Evolutionary conservation across 106 monocot genomes (phyloP), one percentile per base, ranked within the genome.

Genomic region (Acanthochlamys bracteata): DNA sequence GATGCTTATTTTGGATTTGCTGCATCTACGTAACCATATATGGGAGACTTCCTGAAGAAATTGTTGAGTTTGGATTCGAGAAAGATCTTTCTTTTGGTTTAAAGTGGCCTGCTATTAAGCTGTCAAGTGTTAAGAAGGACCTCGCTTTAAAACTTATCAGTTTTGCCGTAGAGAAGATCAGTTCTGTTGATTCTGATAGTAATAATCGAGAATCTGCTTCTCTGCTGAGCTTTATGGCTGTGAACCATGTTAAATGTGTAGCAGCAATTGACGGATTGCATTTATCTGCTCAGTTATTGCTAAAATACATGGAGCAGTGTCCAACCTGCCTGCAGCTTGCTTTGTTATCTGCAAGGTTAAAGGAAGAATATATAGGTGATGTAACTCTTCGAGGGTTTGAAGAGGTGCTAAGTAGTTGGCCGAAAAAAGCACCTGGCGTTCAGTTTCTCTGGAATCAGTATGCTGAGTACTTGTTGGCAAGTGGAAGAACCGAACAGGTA

Each of bases 401-500:
- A 74, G 67, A 59, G 57, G 71, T 65, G 17, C 57, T 96, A 40
- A 26, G n/a, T 55, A 56, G 65, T 65, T 90, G 91, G 91, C 85
- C 84, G 19, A 80, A 74, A 20, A 72, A 71, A 64, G 47, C 57
- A 16, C 55, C 69, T 66, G 91, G 91, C 15, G 24, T 76, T 76
- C 96, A 91, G 39, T 73, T 82, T 70, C 65, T 96, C 24, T 96
- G 90, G 96, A 91, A 96, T 66, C 96, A 88, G 67, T 85, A 80
- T 73, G 71, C 56, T 22, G 75, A 80, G 55, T 72, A 73, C 67
- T 60, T 68, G 65, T 65, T 96, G 45, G 64, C 68, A 17, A 60
- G 63, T 51, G 45, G 75, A 45, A 61, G 58, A 59, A 61, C 67
- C 39, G 73, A 79, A 22, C 13, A 76, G 68, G 72, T 75, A 12